Evolutionary conservation across 2,329 filamentous ascomycete genomes (phyloP), one percentile per base, ranked within the genome.

Genomic region (Escovopsis sp.): DNA sequence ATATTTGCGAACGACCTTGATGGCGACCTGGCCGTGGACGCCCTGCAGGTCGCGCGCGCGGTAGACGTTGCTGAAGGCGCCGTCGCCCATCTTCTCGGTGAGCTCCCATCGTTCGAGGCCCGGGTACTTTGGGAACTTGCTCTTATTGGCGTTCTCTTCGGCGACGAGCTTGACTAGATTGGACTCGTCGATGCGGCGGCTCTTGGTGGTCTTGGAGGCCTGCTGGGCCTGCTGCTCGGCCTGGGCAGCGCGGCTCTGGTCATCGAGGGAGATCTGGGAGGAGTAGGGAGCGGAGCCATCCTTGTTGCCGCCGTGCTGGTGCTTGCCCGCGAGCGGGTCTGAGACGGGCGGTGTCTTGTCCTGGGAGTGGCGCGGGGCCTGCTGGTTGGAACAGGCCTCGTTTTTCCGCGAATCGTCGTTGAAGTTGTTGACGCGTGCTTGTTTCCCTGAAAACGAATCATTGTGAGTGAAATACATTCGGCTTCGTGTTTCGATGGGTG

Each of bases 21-120:
- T 96, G 48, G 88, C 90, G 25, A 90, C 86, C 54, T 96, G 79
- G 45, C 73, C 76, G 43, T 72, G 71, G 42, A 77, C 66, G 28
- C 82, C 80, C 5, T 76, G 69, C 31, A 62, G 55, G 55, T 98
- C 90, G 46, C 70, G 72, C 27, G 90, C 90, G 27, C 84, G 78
- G 60, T 96, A 98, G 44, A 98, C 90, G 52, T 96, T 96, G 66
- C 88, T 96, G 68, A 98, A 98, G 41, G 90, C 90, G 41, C 90
- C 90, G 48, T 96, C 90, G 44, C 90, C 90, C 88, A 98, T 98
- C 70, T 96, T 96, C 61, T 94, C 87, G 35, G 90, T 39, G 25
- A 94, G 65, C 36, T 79, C 74, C 79, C 83, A 98, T 51, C 87
- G 52, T 35, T 61, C 58, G 8, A 61, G 48, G 21, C 58, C 58